These are phyloP conservation scores for Chenopodium album DNA, from an alignment of 148 eudicot species.

Conservation along the genomic window DNA sequence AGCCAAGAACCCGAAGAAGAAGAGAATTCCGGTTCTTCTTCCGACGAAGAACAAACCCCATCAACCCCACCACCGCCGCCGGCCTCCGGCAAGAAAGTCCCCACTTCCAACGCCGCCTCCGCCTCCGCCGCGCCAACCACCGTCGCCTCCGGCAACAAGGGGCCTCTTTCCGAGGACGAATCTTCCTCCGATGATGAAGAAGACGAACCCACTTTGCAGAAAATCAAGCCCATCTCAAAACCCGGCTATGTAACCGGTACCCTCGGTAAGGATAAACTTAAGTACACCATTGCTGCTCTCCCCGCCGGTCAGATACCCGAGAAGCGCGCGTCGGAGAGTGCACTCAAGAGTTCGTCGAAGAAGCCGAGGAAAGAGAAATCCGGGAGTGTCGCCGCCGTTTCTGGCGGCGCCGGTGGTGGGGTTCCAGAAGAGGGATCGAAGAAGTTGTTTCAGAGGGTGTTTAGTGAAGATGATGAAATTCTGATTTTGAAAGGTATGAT, in stretches of 20 bases:
- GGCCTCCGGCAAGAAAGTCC: background rate
- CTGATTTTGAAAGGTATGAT: slow-evolving; percentile 47
- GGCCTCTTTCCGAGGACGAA: background rate
- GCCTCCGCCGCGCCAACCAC: too few species aligned
- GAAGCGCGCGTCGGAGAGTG: slow-evolving; percentile 1
- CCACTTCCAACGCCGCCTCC: background rate
- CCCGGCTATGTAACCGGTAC: background rate
- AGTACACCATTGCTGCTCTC: background rate
- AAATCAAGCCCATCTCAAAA: slow-evolving; percentile 3
- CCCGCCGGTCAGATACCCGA: background rate
- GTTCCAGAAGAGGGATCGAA: slow-evolving; percentile 5
- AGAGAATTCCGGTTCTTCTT: background rate
- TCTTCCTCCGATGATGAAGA: background rate
- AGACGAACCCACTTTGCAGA: background rate
- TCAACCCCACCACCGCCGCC: background rate
- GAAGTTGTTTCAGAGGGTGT: slow-evolving; percentile 50
- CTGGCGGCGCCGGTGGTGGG: background rate
- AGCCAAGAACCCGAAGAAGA: slow-evolving; percentile 4
- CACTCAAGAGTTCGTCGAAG: slow-evolving; percentile 1
- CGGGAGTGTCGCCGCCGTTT: background rate
- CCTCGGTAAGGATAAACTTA: slow-evolving; percentile 2
- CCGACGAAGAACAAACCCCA: slow-evolving; percentile 14
- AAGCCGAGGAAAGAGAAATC: slow-evolving; percentile 11
- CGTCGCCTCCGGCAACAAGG: too few species aligned
- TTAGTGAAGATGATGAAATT: slow-evolving; percentile 59